Percentiles rank a stretch among this genome's conserved stretches.
Conservation (phyloP, 345 rosid species). For the Excoecaria cochinchinensis region DNA sequence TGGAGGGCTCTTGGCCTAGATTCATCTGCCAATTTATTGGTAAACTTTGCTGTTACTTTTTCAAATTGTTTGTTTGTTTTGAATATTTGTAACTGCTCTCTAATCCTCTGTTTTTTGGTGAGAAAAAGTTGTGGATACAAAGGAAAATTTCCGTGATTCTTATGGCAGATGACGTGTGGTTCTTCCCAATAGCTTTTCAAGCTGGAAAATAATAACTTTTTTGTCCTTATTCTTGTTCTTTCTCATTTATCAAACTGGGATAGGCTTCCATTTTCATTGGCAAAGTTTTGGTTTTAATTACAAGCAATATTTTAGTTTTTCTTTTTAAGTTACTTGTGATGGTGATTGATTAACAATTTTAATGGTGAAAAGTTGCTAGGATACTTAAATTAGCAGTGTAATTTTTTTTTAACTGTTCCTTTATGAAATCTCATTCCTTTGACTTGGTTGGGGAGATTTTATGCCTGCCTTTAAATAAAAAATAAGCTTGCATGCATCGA, state of each 20-base stretch:
- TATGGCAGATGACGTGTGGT: too few relatives aligned
- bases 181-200: background rate
- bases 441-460: background rate
- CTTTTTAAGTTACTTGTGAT: background rate
- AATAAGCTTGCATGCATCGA: background rate
- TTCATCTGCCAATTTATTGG: slow-evolving; percentile 12
- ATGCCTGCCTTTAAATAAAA: background rate
- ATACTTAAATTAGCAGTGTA: background rate
- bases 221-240: background rate
- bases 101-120: slow-evolving; percentile 3
- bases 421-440: background rate
- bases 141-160: background rate
- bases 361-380: background rate
- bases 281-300: background rate
- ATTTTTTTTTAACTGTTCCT: background rate
- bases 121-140: background rate
- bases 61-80: background rate
- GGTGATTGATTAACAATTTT: background rate
- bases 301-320: slow-evolving; percentile 3
- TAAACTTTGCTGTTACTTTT: background rate
- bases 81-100: background rate
- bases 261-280: background rate
- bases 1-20: background rate
- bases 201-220: too few relatives aligned
- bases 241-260: background rate